These are phyloP conservation scores for Creolimax fragrantissima DNA, from an alignment of 78 protist species.

Conservation along the genomic window DNA sequence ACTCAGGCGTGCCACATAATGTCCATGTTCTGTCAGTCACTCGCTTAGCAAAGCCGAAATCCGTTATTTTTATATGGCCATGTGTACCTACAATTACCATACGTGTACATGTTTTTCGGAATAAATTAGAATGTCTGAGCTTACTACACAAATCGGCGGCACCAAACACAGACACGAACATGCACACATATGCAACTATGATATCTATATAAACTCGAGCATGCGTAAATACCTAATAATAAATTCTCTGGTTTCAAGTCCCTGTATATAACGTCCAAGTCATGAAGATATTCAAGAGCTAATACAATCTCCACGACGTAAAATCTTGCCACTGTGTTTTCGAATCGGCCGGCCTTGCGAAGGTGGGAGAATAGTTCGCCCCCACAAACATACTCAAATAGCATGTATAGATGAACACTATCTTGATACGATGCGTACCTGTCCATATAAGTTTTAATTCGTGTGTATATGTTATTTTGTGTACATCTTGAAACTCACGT, in stretches of 20 bases:
- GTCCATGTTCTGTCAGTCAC: not conserved
- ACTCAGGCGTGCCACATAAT: no score
- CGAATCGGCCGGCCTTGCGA: constrained; percentile 7
- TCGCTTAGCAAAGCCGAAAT: not conserved
- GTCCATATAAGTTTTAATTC: no score
- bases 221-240: not conserved
- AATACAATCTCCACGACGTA: constrained; percentile 28
- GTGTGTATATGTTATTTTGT: no score
- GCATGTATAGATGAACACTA: not conserved
- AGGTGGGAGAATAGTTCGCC: constrained; percentile 79
- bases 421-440: not conserved
- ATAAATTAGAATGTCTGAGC: no score
- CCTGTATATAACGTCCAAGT: constrained; percentile 6
- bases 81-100: not conserved
- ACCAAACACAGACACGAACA: not conserved
- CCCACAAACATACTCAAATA: constrained; percentile 57
- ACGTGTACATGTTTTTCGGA: not conserved
- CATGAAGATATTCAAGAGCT: constrained; percentile 32
- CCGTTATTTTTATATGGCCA: not conserved
- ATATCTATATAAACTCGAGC: not conserved
- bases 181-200: not conserved
- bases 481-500: no score
- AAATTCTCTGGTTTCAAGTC: constrained; percentile 37
- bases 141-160: not conserved
- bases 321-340: not conserved